Evolutionary conservation across 169 alveolate genomes (phyloP), one percentile per base, ranked within the genome.

Genomic region (Cryptosporidium meleagridis): DNA sequence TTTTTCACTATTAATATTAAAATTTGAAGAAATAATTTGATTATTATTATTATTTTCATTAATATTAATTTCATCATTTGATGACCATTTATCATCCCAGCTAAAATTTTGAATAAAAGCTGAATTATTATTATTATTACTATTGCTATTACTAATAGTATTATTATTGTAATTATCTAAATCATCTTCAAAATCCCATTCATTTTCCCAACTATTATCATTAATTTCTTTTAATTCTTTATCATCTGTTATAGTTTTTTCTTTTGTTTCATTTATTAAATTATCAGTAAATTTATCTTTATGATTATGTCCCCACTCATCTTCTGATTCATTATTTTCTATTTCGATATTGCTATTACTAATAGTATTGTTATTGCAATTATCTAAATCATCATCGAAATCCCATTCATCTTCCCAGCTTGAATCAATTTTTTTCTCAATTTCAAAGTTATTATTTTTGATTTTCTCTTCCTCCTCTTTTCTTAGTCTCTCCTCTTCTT

Each of bases 1-100:
- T 69, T 4, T 10, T 6, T n/a, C 31, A 59, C 10, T 59, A 59
- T 59, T n/a, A n/a, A 59, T 59, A 59, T 59, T n/a, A 16, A 14
- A 26, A 7, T 58, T 29, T 10, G 39, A 58, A 58, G 31, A 58
- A 16, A 31, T 14, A 58, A 14, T 29, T 16, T 58, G 39, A 26
- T 58, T 58, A 14, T 58, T 16, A 58, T 6, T 44, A 44, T 12
- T 8, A 44, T 29, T 69, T 1, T 31, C 33, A 69, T 39, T 39
- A 35, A 37, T 39, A 69, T 26, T 44, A 14, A n/a, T 37, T 37
- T 69, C 80, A 44, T 69, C 53, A 69, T 16, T 69, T n/a, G 31
- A 69, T 69, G 52, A 37, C 80, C 80, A 69, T 35, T 69, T n/a
- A 59, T 59, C 80, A 37, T 69, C 80, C 80, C 80, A 69, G n/a